Evolutionary conservation across 129 eudicot genomes (phyloP), one percentile per base, ranked within the genome.

Genomic region (Sambucus nigra): DNA sequence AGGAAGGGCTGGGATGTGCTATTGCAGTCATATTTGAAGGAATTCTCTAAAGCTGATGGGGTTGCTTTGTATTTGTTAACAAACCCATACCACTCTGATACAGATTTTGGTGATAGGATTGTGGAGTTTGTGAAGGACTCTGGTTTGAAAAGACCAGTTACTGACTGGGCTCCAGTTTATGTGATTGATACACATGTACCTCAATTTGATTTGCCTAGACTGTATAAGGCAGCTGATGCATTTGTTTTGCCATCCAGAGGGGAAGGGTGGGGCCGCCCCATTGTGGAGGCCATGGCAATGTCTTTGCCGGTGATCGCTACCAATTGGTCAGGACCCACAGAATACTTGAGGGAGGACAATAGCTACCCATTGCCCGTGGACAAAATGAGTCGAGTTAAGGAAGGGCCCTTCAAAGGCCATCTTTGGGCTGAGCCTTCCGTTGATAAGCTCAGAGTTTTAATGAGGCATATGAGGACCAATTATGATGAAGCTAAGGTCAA

Each of bases 211-310:
- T 67, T 87, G 25, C 96, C 96, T 0, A 49, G 71, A 33, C 59
- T 87, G 50, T 83, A 87, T 42, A 87, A 79, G 68, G 75, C 88
- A 10, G 89, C 86, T 13, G 55, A 82, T 62, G 88, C 79, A 25
- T 87, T 82, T 66, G 73, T 76, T 7, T 63, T 87, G 21, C 83
- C 96, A 1, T 79, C 94, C 2, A 69, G 96, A 82, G 96, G 94
- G 15, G 96, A 83, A 74, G 94, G 96, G 8, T 87, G 96, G 96
- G 96, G 94, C 32, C 65, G 96, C 32, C 96, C 94, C 0, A 48
- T 79, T n/a, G 96, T 82, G 31, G 96, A 87, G 67, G 96, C 96
- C 0, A 86, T 86, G 95, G 75, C 94, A 32, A 86, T 86, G 95
- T 48, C 80, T 14, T 26, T 86, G 71, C 95, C 95, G 0, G 95